phyloP scores from a whole-genome alignment of 306 rosid genomes.

The Herpetospermum pedunculosum region DNA sequence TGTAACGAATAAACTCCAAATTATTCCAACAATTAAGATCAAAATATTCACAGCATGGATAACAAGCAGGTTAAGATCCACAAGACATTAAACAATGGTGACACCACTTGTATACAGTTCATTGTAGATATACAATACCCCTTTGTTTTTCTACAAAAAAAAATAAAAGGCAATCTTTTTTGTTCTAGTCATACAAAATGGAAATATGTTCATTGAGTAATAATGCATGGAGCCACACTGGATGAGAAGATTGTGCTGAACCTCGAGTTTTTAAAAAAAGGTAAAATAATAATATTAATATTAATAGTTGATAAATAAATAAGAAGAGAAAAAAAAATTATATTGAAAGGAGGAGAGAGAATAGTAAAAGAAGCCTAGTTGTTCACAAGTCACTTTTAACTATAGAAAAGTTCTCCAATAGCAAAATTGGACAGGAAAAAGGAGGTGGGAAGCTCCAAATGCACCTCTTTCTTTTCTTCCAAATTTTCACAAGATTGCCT shows the following conservation, averaged over 20 bases:
- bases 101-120: background rate
- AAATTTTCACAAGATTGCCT: no score
- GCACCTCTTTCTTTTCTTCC: no score
- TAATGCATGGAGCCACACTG: background rate
- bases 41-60: background rate
- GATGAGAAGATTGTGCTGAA: background rate
- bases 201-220: background rate
- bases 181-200: background rate
- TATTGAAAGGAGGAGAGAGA: background rate
- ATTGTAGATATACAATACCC: background rate
- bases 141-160: background rate
- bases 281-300: background rate
- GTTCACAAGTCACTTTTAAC: background rate
- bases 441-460: no score
- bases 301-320: background rate
- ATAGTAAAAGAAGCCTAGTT: background rate
- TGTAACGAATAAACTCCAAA: conserved; percentile 14
- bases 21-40: background rate
- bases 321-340: background rate
- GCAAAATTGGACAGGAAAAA: background rate
- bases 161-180: background rate
- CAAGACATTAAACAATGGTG: background rate
- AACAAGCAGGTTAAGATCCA: background rate
- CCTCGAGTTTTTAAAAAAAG: background rate
- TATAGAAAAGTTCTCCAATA: background rate